phyloP scores from a whole-genome alignment of 2,329 filamentous ascomycete species.

The Fusarium sp. region DNA sequence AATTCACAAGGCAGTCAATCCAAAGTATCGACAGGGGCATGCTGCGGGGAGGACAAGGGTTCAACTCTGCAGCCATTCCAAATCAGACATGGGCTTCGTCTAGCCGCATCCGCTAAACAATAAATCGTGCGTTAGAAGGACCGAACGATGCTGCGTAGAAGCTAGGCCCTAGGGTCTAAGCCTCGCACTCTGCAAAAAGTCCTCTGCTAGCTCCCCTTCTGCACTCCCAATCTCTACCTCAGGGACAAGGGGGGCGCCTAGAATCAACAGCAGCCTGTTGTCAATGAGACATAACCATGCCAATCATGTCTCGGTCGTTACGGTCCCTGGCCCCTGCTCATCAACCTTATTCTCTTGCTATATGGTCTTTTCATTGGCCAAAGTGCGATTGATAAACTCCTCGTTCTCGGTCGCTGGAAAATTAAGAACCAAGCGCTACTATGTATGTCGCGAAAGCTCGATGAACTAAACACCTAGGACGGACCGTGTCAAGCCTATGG shows the following conservation, averaged over 20 bases:
- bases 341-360: constrained; percentile 36
- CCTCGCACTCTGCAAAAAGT: constrained; percentile 47
- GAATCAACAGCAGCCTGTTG: constrained; percentile 25
- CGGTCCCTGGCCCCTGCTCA: constrained; percentile 26
- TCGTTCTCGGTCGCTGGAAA: constrained; percentile 31
- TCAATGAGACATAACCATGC: constrained; percentile 36
- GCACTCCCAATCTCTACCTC: constrained; percentile 29
- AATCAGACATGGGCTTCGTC: constrained; percentile 35
- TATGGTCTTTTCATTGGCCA: constrained; percentile 23
- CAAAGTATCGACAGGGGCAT: constrained; percentile 36
- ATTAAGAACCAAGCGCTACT: constrained; percentile 31
- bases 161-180: constrained; percentile 44
- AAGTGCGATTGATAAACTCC: constrained; percentile 13
- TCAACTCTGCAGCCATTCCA: constrained; percentile 33
- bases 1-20: constrained; percentile 22
- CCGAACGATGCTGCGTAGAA: constrained; percentile 48
- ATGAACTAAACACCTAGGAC: constrained; percentile 12
- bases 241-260: constrained; percentile 26
- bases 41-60: constrained; percentile 41
- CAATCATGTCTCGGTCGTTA: constrained; percentile 29
- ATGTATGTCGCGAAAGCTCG: constrained; percentile 7
- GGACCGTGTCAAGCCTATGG: constrained; percentile 11
- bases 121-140: constrained; percentile 49
- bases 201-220: constrained; percentile 28
- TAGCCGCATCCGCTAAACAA: constrained; percentile 40